A percentile compares a stretch with the other conserved stretches of the same genome.
phyloP scores from a whole-genome alignment of 83 land plant genomes.

The Thuja plicata region DNA sequence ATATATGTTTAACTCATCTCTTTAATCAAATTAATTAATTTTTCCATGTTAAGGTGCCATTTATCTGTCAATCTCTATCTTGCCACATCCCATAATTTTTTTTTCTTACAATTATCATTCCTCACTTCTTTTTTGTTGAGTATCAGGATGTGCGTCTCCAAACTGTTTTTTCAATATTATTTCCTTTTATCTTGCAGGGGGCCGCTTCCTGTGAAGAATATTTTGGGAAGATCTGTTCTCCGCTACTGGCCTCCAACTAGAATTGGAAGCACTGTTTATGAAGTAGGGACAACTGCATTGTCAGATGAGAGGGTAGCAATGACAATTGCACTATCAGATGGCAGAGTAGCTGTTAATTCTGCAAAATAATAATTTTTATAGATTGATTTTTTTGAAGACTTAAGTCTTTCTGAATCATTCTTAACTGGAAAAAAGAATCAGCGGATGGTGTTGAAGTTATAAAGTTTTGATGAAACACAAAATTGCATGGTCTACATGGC shows the following conservation, averaged over 20 bases:
- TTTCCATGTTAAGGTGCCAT: background rate
- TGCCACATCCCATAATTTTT: background rate
- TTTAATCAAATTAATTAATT: background rate
- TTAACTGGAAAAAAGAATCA: conserved; percentile 6
- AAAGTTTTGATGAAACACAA: background rate
- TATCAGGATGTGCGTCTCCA: background rate
- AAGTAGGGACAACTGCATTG: conserved; percentile 2
- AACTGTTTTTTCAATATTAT: background rate
- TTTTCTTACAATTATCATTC: background rate
- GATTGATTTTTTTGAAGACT: background rate
- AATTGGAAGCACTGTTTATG: conserved; percentile 71
- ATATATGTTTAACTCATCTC: background rate
- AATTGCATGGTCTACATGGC: background rate
- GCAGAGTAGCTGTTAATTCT: conserved; percentile 1
- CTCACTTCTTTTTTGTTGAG: background rate
- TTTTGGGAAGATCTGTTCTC: conserved; percentile 84
- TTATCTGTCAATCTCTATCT: background rate
- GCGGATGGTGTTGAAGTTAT: background rate
- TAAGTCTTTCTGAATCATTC: background rate
- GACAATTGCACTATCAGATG: background rate
- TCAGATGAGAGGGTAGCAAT: conserved; percentile 28
- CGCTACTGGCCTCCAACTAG: conserved; percentile 95
- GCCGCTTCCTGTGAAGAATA: conserved; percentile 83
- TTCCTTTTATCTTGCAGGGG: conserved; percentile 73
- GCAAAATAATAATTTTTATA: background rate